Evolutionary conservation across 441 rosid species (phyloP).

Genomic region (Aquilaria agallochum): DNA sequence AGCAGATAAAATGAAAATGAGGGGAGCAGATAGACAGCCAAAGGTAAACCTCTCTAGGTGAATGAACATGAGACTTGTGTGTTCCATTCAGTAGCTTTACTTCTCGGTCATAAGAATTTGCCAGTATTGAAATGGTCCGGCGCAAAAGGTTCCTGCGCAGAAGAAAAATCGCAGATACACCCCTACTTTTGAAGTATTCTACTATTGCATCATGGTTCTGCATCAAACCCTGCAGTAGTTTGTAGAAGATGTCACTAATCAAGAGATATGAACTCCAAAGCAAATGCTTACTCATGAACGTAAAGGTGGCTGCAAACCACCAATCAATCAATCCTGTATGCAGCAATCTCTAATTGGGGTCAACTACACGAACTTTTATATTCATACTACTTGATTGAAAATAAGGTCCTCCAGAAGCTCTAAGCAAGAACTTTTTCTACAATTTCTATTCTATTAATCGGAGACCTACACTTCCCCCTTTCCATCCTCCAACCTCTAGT

Average conservation of each 20-base stretch:
- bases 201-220: conserved; percentile 74
- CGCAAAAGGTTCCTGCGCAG: conserved; percentile 88
- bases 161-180: conserved; percentile 85
- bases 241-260: not conserved
- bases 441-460: too few species aligned
- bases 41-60: conserved; percentile 61
- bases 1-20: not conserved
- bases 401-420: too few species aligned
- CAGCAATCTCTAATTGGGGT: too few species aligned
- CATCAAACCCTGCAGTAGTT: conserved; percentile 65
- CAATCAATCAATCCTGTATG: too few species aligned
- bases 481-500: too few species aligned
- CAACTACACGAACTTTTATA: too few species aligned
- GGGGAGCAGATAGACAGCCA: conserved; percentile 10
- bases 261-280: too few species aligned
- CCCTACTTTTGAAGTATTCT: conserved; percentile 74
- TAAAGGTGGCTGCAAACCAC: too few species aligned
- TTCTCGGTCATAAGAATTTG: conserved; percentile 79
- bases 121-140: conserved; percentile 82
- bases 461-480: too few species aligned
- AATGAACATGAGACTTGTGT: conserved; percentile 96
- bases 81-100: conserved; percentile 75
- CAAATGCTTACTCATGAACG: too few species aligned
- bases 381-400: too few species aligned
- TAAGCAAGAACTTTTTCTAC: too few species aligned